Percentiles rank a stretch among this genome's conserved stretches.
phyloP scores from a whole-genome alignment of 257 asterid species.

The Gynochthodes officinalis region DNA sequence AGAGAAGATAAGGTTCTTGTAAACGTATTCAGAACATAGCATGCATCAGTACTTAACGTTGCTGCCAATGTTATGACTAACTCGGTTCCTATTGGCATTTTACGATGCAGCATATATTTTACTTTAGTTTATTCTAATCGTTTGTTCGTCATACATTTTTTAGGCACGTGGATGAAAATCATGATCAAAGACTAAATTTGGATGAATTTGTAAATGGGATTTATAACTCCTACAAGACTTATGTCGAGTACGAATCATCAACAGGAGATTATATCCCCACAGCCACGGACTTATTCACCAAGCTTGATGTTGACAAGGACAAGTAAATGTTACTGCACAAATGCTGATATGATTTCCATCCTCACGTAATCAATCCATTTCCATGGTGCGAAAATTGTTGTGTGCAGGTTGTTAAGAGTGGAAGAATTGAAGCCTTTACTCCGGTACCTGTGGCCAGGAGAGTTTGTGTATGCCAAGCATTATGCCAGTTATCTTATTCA shows the following conservation, averaged over 20 bases:
- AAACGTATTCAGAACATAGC: no score
- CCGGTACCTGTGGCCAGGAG: constrained; percentile 33
- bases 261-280: constrained; percentile 9
- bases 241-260: constrained; percentile 21
- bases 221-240: constrained; percentile 25
- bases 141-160: no score
- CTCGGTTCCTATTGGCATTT: no score
- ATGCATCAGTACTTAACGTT: background rate
- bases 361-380: no score
- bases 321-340: constrained; percentile 17
- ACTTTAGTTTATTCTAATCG: no score
- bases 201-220: constrained; percentile 29
- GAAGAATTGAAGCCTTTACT: constrained; percentile 34
- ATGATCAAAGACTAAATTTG: constrained; percentile 25
- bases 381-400: no score
- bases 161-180: constrained; percentile 29
- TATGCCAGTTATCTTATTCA: constrained; percentile 25
- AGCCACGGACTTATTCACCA: constrained; percentile 17
- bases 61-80: background rate
- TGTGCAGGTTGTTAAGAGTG: constrained; percentile 26
- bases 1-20: constrained; percentile 23
- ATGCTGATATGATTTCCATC: no score
- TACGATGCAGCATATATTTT: no score
- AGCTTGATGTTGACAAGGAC: constrained; percentile 32
- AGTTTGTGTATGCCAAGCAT: constrained; percentile 25